Base-by-base conservation (phyloP, 2,329 filamentous ascomycete genomes). In the Trichoderma harzianum region DNA sequence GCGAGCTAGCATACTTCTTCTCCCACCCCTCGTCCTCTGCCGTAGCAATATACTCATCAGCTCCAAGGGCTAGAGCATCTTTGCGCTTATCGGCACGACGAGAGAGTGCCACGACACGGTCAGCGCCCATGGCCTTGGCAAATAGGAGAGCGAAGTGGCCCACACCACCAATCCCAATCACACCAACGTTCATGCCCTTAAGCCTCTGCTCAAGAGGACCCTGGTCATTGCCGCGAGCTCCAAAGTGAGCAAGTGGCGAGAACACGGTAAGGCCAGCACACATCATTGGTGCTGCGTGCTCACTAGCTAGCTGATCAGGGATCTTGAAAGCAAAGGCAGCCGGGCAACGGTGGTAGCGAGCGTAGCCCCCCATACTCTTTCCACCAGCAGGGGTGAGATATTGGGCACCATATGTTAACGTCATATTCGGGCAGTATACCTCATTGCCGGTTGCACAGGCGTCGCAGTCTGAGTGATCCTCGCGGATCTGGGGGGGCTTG, bases 211-310 rank as follows among this genome's bases (percentile, higher is more conserved):
- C 68, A 6, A 70, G 60, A 18, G 68, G 68, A 24, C 65, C 65
- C 43, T 34, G 32, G 12, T 34, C 32, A 34, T 70, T 30, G 60
- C 47, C 51, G 10, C 51, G 47, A 53, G 64, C 64, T 2, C 68
- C 68, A 53, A 70, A 58, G 51, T 70, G 68, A 30, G 68, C 61
- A 24, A 93, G 79, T 0, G 91, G 91, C 10, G 85, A 83, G 76
- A 85, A 93, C 11, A 90, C 84, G 0, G 91, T 93, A 53, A 93
- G 86, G 24, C 91, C 91, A 18, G 86, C 91, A 76, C 91, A 93
- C 64, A 93, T 83, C 87, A 93, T 89, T 4, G 91, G 90, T 18
- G 91, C 84, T 12, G 83, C 82, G 47, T 81, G 74, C 47, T 81
- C 83, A 1, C 79, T 79, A 16, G 77, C 73, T 0, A 86, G 73